These are phyloP conservation scores for Nevesoporus exiguus DNA, from an alignment of 768 basidiomycete genomes.

Conservation along the genomic window DNA sequence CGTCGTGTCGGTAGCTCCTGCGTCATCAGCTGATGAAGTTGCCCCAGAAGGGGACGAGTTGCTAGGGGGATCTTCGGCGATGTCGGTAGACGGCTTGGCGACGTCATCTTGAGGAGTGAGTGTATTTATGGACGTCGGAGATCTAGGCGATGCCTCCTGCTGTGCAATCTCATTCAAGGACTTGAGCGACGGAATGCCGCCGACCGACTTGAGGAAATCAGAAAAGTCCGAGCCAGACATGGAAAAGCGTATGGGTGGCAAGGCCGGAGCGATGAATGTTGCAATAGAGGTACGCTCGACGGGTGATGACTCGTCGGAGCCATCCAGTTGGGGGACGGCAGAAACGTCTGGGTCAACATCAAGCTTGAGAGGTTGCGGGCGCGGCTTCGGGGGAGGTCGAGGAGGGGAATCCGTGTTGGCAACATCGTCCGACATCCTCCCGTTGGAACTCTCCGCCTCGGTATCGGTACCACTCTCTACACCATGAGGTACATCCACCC, in stretches of 20 bases:
- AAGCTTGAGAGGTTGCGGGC: constrained; percentile 31
- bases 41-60: not conserved
- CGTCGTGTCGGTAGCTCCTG: constrained; percentile 13
- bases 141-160: constrained; percentile 32
- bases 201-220: constrained; percentile 61
- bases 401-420: constrained; percentile 35
- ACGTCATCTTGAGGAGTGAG: constrained; percentile 10
- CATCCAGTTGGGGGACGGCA: constrained; percentile 31
- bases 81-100: not conserved
- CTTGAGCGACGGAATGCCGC: constrained; percentile 45
- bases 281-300: constrained; percentile 65
- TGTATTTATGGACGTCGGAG: constrained; percentile 20
- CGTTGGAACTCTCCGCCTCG: constrained; percentile 52
- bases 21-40: not conserved
- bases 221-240: constrained; percentile 81
- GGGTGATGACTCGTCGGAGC: constrained; percentile 56
- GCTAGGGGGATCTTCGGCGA: not conserved
- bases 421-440: constrained; percentile 27
- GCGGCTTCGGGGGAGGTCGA: constrained; percentile 42
- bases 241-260: constrained; percentile 90
- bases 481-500: constrained; percentile 65
- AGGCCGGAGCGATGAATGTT: constrained; percentile 81
- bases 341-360: constrained; percentile 18
- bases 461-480: constrained; percentile 76
- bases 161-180: constrained; percentile 46